Conservation (phyloP, 176 grass and related monocot genomes). For the Bolboschoenus planiculmis region DNA sequence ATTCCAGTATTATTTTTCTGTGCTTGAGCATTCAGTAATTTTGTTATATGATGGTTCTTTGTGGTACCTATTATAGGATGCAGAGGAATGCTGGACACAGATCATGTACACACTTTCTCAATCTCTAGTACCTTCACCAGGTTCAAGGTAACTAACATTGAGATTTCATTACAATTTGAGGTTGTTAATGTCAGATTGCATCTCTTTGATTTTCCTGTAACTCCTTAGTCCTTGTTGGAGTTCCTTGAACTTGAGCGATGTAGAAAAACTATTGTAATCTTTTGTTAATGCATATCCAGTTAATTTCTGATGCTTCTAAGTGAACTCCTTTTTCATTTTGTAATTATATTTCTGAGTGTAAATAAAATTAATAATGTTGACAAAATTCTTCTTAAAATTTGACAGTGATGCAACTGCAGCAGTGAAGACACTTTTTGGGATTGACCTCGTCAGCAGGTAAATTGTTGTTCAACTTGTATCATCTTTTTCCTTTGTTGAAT, state of each 20-base stretch:
- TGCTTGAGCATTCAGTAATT: constrained; percentile 23
- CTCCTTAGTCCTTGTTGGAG: neutral
- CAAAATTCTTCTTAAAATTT: constrained; percentile 10
- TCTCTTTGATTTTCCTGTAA: constrained; percentile 18
- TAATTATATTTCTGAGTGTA: neutral
- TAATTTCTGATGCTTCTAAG: neutral
- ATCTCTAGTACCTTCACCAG: constrained; percentile 58
- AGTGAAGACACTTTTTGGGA: constrained; percentile 81
- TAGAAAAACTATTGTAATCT: neutral
- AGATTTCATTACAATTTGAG: neutral
- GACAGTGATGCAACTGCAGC: constrained; percentile 53
- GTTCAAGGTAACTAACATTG: constrained; percentile 49
- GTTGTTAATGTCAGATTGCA: neutral
- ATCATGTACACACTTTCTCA: constrained; percentile 95
- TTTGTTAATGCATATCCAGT: constrained; percentile 1
- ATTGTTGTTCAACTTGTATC: neutral
- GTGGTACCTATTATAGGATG: constrained; percentile 53
- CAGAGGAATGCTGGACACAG: constrained; percentile 99
- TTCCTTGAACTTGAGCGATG: neutral
- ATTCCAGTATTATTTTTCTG: constrained; percentile 10
- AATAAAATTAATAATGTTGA: neutral
- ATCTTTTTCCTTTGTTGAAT: neutral
- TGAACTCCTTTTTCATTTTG: neutral
- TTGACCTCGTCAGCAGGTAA: constrained; percentile 85
- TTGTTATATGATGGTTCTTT: neutral